These are phyloP conservation scores for Lophiotrema nucula DNA, from an alignment of 495 filamentous ascomycete genomes.

Conservation along the genomic window DNA sequence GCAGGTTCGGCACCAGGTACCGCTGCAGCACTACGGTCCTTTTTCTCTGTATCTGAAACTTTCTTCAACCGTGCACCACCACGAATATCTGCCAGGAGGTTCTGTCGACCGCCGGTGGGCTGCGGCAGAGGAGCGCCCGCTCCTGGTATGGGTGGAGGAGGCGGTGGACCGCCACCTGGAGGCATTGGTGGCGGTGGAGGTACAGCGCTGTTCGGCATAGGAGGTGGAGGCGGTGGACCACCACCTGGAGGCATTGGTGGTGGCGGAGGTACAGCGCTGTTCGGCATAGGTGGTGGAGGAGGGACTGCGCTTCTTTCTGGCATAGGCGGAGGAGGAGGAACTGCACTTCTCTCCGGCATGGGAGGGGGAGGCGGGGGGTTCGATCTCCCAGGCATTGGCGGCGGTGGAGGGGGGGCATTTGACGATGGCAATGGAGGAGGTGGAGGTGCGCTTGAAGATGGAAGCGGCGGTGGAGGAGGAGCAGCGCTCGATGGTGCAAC, in stretches of 20 bases:
- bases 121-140: constrained; percentile 54
- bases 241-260: constrained; percentile 43
- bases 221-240: constrained; percentile 38
- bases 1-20: constrained; percentile 52
- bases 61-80: constrained; percentile 71
- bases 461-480: constrained; percentile 33
- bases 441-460: constrained; percentile 38
- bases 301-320: constrained; percentile 4
- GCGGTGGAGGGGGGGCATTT: constrained; percentile 33
- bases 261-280: constrained; percentile 30
- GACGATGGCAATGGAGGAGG: constrained; percentile 47
- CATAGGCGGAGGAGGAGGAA: constrained; percentile 23
- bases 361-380: constrained; percentile 20
- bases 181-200: constrained; percentile 47
- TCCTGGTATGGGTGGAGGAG: constrained; percentile 67
- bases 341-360: neutral
- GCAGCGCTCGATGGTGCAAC: constrained; percentile 62
- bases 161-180: constrained; percentile 58
- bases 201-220: constrained; percentile 19
- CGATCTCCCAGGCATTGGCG: constrained; percentile 11
- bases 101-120: constrained; percentile 55
- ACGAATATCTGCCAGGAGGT: constrained; percentile 79
- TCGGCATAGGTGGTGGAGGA: constrained; percentile 46
- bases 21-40: constrained; percentile 72
- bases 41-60: constrained; percentile 71